Evolutionary conservation across 139 green algal genomes (phyloP), one percentile per base, ranked within the genome.

Genomic region (Zygnema circumcarinatum): DNA sequence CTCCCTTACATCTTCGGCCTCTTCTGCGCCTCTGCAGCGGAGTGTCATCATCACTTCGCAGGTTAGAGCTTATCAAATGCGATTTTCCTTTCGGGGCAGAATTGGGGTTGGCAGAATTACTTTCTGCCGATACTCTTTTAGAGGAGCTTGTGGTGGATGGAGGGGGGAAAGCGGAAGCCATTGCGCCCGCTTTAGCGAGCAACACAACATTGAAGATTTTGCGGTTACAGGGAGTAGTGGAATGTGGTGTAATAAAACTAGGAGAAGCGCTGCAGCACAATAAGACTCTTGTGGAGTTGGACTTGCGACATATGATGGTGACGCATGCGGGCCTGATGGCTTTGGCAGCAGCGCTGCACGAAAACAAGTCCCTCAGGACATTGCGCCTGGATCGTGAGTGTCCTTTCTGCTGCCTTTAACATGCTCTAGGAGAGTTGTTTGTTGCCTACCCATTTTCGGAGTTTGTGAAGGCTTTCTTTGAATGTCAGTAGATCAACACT

Each of bases 161-260:
- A 16, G 69, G 69, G 7, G 16, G 7, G 16, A 52, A 41, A 11
- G 69, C 16, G 69, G 7, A 3, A 22, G 16, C 7, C 16, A 25
- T 78, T 3, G 69, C 36, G 16, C 3, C 11, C 11, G 69, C 69
- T 39, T 41, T 78, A 41, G 69, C 69, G 69, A 41, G 35, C 11
- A 78, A 78, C 16, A 78, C 35, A 62, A 62, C 7, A 62, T 62
- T 62, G 47, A 62, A 62, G 47, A 25, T 62, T 62, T 62, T 62
- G 7, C 47, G 16, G 47, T 62, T 16, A 62, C 47, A 62, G 7
- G 47, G 69, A 22, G 16, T 78, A 16, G 11, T 16, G 16, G 69
- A 78, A 41, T n/a, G 16, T 16, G 69, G 11, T 39, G 69, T 41
- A 25, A 16, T 78, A 16, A 16, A 3, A 78, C 16, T 78, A 41